Conservation (phyloP, 1,284 basidiomycete genomes). For the Coniferiporia weirii region DNA sequence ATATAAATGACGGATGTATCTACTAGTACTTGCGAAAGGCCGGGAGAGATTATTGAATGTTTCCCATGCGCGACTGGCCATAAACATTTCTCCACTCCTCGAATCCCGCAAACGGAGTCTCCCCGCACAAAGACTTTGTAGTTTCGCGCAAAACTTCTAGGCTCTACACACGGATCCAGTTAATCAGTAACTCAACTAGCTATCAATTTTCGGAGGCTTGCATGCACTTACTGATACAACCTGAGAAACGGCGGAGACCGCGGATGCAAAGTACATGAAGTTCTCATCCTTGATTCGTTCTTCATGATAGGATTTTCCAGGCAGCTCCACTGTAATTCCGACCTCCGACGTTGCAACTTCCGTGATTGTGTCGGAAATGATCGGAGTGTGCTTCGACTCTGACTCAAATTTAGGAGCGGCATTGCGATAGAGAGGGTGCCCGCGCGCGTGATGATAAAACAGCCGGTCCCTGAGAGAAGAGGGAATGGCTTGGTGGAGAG, state of each 20-base stretch:
- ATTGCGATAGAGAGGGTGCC: neutral
- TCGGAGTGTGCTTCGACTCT: neutral
- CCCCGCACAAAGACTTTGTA: conserved; percentile 40
- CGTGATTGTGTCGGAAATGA: too few species aligned
- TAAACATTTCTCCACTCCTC: conserved; percentile 35
- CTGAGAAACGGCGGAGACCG: conserved; percentile 40
- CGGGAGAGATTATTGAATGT: too few species aligned
- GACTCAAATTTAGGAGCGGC: neutral
- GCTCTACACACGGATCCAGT: conserved; percentile 24
- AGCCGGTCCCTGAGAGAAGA: conserved; percentile 39
- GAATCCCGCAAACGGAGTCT: conserved; percentile 41
- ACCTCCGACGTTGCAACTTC: too few species aligned
- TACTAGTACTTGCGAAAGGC: too few species aligned
- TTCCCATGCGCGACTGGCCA: conserved; percentile 5
- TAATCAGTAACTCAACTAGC: neutral
- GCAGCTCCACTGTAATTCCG: too few species aligned
- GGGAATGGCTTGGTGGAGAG: conserved; percentile 40
- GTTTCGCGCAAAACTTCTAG: conserved; percentile 39
- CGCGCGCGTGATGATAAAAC: conserved; percentile 34
- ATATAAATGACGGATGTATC: too few species aligned
- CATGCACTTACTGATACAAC: conserved; percentile 32
- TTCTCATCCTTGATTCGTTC: conserved; percentile 18
- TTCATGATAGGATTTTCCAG: neutral
- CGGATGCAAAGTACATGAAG: conserved; percentile 43
- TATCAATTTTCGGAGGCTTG: neutral